Conservation (phyloP, 2,329 filamentous ascomycete species). For the Microsporum audouinii region DNA sequence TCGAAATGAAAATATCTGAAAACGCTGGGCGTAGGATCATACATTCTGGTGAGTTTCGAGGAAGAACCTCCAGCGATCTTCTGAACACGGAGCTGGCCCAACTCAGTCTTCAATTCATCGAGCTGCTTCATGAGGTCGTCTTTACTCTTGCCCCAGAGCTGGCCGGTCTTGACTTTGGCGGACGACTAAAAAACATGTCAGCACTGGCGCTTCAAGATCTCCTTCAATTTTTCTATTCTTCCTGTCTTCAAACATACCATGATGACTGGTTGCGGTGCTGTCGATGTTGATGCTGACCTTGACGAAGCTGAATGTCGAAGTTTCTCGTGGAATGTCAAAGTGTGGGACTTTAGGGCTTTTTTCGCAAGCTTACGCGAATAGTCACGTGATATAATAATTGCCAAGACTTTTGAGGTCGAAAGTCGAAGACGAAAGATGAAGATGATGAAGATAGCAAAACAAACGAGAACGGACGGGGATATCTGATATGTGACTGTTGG, state of each 20-base stretch:
- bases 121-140: constrained; percentile 94
- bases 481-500: neutral
- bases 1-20: neutral
- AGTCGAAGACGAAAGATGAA: neutral
- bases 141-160: constrained; percentile 99
- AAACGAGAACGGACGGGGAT: neutral
- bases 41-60: constrained; percentile 97
- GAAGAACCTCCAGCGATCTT: constrained; percentile 89
- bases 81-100: constrained; percentile 92
- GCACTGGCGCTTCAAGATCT: neutral
- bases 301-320: constrained; percentile 3
- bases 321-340: constrained; percentile 21
- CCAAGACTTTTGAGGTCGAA: neutral
- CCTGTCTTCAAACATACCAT: constrained; percentile 30
- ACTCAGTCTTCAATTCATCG: constrained; percentile 88
- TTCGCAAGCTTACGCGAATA: constrained; percentile 6
- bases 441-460: neutral
- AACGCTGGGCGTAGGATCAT: constrained; percentile 31
- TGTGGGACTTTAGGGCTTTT: constrained; percentile 38
- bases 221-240: constrained; percentile 14
- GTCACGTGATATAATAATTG: neutral
- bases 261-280: constrained; percentile 31
- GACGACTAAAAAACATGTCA: constrained; percentile 40
- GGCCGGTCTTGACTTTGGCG: constrained; percentile 79
- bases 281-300: constrained; percentile 26